Percentiles rank a stretch among this genome's conserved stretches.
These are phyloP conservation scores for Bryopsis sp. DNA, from an alignment of 139 green algal species.

Conservation along the genomic window DNA sequence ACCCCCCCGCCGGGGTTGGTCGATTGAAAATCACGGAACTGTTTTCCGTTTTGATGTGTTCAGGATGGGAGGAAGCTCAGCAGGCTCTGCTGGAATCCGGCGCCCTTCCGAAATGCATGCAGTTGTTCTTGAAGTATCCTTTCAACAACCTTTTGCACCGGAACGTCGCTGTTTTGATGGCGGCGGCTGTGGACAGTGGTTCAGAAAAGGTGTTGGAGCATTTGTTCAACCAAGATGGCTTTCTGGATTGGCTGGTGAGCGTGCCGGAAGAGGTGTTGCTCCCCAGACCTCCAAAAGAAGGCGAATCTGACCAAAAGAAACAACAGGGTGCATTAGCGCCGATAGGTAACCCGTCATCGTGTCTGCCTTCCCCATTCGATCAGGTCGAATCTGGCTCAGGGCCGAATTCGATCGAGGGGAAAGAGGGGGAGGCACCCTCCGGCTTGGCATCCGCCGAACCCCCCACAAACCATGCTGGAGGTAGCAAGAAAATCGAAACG, in stretches of 20 bases:
- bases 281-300: neutral
- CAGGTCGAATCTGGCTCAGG: too few species aligned
- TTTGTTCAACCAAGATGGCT: constrained; percentile 48
- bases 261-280: constrained; percentile 39
- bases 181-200: constrained; percentile 26
- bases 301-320: neutral
- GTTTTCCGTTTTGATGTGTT: constrained; percentile 62
- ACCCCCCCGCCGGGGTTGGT: constrained; percentile 52
- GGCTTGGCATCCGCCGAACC: too few species aligned
- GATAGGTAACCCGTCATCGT: too few species aligned
- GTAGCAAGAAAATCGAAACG: constrained; percentile 4
- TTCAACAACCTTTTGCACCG: constrained; percentile 91
- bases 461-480: too few species aligned
- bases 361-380: too few species aligned
- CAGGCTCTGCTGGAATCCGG: constrained; percentile 38
- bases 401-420: too few species aligned
- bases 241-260: constrained; percentile 54
- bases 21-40: constrained; percentile 72
- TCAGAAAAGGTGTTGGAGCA: constrained; percentile 42
- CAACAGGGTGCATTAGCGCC: too few species aligned
- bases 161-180: constrained; percentile 52
- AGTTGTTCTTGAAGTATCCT: constrained; percentile 67
- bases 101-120: constrained; percentile 44
- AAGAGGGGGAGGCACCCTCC: too few species aligned
- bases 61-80: constrained; percentile 41